Evolutionary conservation across 1,284 basidiomycete genomes (phyloP).

Genomic region (Boletus mariae): DNA sequence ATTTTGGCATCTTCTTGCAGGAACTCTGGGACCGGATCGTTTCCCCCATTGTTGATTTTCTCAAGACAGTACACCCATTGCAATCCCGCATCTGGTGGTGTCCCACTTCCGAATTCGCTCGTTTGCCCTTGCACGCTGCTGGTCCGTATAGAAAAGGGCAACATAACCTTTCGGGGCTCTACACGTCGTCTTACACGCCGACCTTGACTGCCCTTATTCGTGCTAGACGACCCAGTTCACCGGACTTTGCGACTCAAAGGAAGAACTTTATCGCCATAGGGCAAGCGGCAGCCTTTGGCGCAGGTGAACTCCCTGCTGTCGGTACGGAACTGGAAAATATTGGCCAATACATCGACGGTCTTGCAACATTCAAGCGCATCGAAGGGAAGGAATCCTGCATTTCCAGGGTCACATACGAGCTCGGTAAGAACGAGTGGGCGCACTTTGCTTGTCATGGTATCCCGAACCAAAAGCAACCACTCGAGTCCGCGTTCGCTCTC

Average conservation of each 20-base stretch:
- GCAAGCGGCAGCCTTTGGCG: not conserved
- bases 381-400: not conserved
- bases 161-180: not conserved
- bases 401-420: not conserved
- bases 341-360: not conserved
- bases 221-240: not conserved
- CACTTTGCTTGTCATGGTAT: too few relatives aligned
- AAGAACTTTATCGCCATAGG: not conserved
- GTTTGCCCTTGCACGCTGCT: not conserved
- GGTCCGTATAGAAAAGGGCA: not conserved
- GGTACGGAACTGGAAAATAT: not conserved
- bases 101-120: not conserved
- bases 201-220: not conserved
- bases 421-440: not conserved
- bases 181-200: not conserved
- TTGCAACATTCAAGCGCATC: not conserved
- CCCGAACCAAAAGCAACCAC: too few relatives aligned
- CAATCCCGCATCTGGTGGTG: not conserved
- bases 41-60: not conserved
- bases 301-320: not conserved
- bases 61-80: not conserved
- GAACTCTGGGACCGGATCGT: not conserved
- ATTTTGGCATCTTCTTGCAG: not conserved
- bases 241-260: not conserved
- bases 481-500: too few relatives aligned